Evolutionary conservation across 2,329 filamentous ascomycete species (phyloP), one percentile per base, ranked within the genome.

Genomic region (Sporothrix schenckii): DNA sequence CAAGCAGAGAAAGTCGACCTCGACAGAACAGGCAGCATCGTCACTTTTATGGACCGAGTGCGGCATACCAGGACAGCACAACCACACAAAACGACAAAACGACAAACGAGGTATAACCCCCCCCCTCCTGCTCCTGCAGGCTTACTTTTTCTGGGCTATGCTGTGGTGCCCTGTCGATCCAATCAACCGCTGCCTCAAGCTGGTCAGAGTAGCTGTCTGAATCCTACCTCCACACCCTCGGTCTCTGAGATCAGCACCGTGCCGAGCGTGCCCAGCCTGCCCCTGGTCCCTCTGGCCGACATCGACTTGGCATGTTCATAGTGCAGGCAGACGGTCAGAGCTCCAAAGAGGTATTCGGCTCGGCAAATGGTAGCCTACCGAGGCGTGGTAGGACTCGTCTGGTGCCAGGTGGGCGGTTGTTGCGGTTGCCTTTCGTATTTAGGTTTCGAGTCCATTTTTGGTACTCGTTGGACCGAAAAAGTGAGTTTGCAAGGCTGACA

Each of bases 311-410:
- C 24, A 24, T 24, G 24, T 24, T 24, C n/a, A n/a, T n/a, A n/a
- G n/a, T n/a, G 39, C 21, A 53, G 50, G 44, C 44, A 49, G 14
- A 16, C 6, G 60, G 10, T 4, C 34, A 24, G 24, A 39, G 14
- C 10, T 16, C 41, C 41, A 44, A 16, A 16, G 11, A 7, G 41
- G 41, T 44, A 13, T 16, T 44, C 21, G 14, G 19, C 16, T 56
- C 39, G 7, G 21, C 16, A 34, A 30, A 24, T 54, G 66, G 66
- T 7, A 60, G 66, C 53, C 53, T 39, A 60, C 27, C 21, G 53
- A 60, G 4, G 10, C 11, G 53, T 24, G 53, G 66, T 68, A 68
- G 66, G 66, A 68, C 53, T 63, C 34, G 56, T 30, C 27, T 30
- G 56, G 56, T 5, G 34, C 5, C 34, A 34, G 34, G 34, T 34